Base-by-base conservation (phyloP, 2,329 filamentous ascomycete species). In the Exophiala sp. region DNA sequence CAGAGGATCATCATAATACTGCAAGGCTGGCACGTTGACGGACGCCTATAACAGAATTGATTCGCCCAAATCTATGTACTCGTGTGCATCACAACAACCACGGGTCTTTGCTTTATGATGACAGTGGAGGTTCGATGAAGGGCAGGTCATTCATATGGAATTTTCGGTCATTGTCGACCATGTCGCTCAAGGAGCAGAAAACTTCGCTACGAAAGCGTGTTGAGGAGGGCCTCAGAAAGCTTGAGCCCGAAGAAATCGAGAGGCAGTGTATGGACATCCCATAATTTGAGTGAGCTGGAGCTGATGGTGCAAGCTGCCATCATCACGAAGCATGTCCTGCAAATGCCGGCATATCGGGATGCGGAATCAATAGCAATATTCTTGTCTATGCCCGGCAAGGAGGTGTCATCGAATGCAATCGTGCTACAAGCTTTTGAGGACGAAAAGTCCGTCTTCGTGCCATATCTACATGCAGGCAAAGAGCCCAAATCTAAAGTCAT, bases 361-460 rank as follows among this genome's bases (percentile, higher is more conserved):
- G 91, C 94, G 39, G 80, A 77, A 56, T 80, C 83, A 49, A 82
- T 99, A 65, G 91, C 89, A 63, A 79, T 99, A 52, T 99, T 95
- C 69, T 78, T 99, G 12, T 94, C 92, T 9, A 99, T 99, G 94
- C 91, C 91, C 1, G 75, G 78, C 8, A 87, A 86, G 20, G 94
- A 99, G 73, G 81, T 96, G 21, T 89, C 91, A 63, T 99, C 94
- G 1, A 84, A 86, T 47, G 76, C 78, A 45, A 89, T 97, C 50
- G 89, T 97, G 7, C 82, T 83, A 24, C 83, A 96, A 75, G 91
- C 92, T 10, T 77, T 99, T 21, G 72, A 74, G 5, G 71, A 77
- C 3, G 89, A 88, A 36, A 99, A 97, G 72, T 78, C 86, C 57
- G 91, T 99, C 54, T 97, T 90, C 69, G 85, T 99, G 44, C 94